Evolutionary conservation across 345 rosid genomes (phyloP).

Genomic region (Crucihimalaya himalaica): DNA sequence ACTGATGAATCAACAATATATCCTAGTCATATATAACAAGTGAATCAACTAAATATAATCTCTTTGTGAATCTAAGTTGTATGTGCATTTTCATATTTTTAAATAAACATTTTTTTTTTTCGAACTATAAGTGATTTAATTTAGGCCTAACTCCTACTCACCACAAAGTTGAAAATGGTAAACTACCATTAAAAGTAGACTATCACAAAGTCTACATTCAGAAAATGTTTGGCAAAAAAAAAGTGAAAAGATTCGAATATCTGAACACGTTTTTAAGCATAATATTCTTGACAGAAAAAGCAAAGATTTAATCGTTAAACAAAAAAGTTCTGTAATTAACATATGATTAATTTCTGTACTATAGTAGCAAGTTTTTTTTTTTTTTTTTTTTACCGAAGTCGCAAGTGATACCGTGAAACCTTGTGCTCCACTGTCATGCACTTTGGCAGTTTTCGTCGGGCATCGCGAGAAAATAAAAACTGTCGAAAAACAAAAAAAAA

Average conservation of each 20-base stretch:
- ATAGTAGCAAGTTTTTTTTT: neutral
- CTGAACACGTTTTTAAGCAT: neutral
- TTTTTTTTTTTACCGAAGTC: neutral
- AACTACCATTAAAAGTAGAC: conserved; percentile 6
- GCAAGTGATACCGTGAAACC: conserved; percentile 19
- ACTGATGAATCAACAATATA: neutral
- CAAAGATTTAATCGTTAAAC: neutral
- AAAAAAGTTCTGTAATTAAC: neutral
- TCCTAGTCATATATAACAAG: neutral
- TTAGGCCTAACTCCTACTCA: neutral
- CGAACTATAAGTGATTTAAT: neutral
- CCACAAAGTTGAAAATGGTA: conserved; percentile 8
- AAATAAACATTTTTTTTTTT: neutral
- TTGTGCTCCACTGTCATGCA: conserved; percentile 51
- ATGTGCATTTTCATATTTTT: neutral
- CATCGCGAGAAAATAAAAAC: conserved; percentile 33
- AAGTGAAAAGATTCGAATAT: conserved; percentile 5
- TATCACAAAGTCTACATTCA: conserved; percentile 10
- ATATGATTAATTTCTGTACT: neutral
- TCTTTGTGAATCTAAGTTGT: neutral
- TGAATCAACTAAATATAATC: neutral
- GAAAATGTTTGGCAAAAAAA: neutral
- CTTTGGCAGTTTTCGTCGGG: conserved; percentile 49
- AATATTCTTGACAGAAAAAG: conserved; percentile 7
- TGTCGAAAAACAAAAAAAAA: conserved; percentile 27